Conservation (phyloP, 371 early-diverging fungal genomes). For the Dichotomocladium elegans region DNA sequence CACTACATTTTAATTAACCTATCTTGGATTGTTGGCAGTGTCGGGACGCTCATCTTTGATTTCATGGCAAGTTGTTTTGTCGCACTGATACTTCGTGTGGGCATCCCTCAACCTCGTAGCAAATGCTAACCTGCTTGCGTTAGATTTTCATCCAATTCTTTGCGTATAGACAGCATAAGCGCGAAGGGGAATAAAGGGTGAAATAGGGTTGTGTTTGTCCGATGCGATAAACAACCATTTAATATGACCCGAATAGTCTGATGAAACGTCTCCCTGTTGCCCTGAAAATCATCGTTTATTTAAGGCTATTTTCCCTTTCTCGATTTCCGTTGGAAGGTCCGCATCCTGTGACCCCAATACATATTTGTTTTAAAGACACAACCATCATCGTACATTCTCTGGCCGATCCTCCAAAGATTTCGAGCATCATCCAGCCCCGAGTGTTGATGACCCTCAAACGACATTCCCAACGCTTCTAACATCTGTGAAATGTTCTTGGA, state of each 20-base stretch:
- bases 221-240: too few relatives aligned
- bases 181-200: neutral
- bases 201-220: too few relatives aligned
- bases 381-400: slow-evolving; percentile 35
- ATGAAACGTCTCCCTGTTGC: too few relatives aligned
- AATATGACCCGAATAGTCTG: too few relatives aligned
- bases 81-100: neutral
- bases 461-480: slow-evolving; percentile 53
- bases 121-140: too few relatives aligned
- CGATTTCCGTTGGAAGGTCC: neutral
- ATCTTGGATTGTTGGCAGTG: slow-evolving; percentile 50
- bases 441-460: slow-evolving; percentile 72
- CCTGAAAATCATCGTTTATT: too few relatives aligned
- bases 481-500: slow-evolving; percentile 58
- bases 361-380: slow-evolving; percentile 48
- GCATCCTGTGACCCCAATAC: slow-evolving; percentile 3
- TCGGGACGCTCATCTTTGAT: slow-evolving; percentile 53
- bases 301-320: too few relatives aligned
- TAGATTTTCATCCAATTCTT: slow-evolving; percentile 57
- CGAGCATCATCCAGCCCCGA: slow-evolving; percentile 79
- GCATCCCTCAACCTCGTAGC: too few relatives aligned
- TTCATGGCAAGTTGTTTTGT: slow-evolving; percentile 38
- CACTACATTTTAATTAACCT: slow-evolving; percentile 47
- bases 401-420: slow-evolving; percentile 61
- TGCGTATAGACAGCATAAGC: slow-evolving; percentile 21